phyloP scores from a whole-genome alignment of 2,329 filamentous ascomycete species.

The Nemania abortiva region DNA sequence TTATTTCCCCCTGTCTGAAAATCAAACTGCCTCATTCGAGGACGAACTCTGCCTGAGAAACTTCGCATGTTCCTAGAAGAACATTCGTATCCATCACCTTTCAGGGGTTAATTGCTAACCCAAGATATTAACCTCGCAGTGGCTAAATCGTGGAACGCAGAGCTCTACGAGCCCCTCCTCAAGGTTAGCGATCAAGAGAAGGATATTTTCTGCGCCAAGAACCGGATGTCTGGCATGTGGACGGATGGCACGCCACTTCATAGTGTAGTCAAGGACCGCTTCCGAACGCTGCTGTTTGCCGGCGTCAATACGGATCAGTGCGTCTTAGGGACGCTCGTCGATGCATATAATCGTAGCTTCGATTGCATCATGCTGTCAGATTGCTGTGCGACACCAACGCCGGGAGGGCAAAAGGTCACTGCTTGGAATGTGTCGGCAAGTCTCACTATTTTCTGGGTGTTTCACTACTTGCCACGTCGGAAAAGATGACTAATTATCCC shows the following conservation, averaged over 20 bases:
- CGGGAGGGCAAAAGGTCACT: slow-evolving; percentile 52
- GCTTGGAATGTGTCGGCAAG: slow-evolving; percentile 54
- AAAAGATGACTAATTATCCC: slow-evolving; percentile 11
- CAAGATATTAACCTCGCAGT: slow-evolving; percentile 41
- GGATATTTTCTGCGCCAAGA: slow-evolving; percentile 68
- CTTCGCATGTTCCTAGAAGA: background rate
- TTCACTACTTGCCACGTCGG: background rate
- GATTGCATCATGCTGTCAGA: slow-evolving; percentile 68
- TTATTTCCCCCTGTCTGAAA: background rate
- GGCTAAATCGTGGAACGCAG: slow-evolving; percentile 68
- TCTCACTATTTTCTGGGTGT: slow-evolving; percentile 28
- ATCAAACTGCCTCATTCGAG: background rate
- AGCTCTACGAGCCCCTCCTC: slow-evolving; percentile 61
- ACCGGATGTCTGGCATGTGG: slow-evolving; percentile 70
- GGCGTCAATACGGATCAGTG: slow-evolving; percentile 74
- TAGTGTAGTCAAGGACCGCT: slow-evolving; percentile 31
- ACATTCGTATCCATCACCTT: too few relatives aligned
- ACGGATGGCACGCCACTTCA: slow-evolving; percentile 55
- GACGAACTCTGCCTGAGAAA: too few relatives aligned
- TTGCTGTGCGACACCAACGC: slow-evolving; percentile 63
- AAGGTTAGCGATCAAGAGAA: slow-evolving; percentile 51
- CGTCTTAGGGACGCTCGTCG: slow-evolving; percentile 66
- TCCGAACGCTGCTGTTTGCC: slow-evolving; percentile 64
- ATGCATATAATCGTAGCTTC: slow-evolving; percentile 67
- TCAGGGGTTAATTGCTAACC: background rate